Evolutionary conservation across 2,329 filamentous ascomycete species (phyloP).

Genomic region (Verticillium nubilum): DNA sequence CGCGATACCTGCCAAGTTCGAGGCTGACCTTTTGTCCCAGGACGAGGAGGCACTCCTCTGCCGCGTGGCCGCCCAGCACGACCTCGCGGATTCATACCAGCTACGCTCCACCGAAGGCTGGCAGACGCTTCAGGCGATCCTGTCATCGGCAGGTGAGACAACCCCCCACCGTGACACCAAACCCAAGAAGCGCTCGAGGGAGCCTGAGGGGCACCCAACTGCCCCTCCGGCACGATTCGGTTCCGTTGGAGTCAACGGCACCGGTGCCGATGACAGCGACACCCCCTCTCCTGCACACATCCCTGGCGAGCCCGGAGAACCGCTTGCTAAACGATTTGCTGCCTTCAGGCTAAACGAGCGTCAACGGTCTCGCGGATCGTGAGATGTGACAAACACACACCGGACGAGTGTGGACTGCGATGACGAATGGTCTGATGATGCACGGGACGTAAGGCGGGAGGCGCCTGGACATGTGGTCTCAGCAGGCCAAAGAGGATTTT

Average conservation of each 20-base stretch:
- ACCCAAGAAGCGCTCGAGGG: conserved; percentile 52
- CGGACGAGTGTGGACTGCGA: background rate
- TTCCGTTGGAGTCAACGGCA: background rate
- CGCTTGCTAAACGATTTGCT: conserved; percentile 62
- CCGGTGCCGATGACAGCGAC: conserved; percentile 8
- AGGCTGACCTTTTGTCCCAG: conserved; percentile 39
- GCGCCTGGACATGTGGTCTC: background rate
- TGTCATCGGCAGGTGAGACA: conserved; percentile 97
- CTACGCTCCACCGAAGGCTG: conserved; percentile 85
- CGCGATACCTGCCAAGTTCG: background rate
- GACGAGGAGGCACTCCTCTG: conserved; percentile 85
- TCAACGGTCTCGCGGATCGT: conserved; percentile 15
- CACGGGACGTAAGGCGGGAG: background rate
- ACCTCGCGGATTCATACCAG: conserved; percentile 74
- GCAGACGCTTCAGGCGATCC: conserved; percentile 88
- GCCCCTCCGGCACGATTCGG: background rate
- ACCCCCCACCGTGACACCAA: conserved; percentile 42
- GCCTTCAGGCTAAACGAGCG: conserved; percentile 54
- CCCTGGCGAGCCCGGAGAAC: conserved; percentile 37
- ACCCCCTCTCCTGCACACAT: conserved; percentile 13
- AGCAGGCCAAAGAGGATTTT: background rate
- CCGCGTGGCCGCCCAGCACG: conserved; percentile 75
- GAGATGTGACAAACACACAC: background rate
- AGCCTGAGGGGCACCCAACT: conserved; percentile 28
- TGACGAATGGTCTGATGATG: background rate